Base-by-base conservation (phyloP, 108 stramenopile genomes). In the Stephanodiscus triporus region DNA sequence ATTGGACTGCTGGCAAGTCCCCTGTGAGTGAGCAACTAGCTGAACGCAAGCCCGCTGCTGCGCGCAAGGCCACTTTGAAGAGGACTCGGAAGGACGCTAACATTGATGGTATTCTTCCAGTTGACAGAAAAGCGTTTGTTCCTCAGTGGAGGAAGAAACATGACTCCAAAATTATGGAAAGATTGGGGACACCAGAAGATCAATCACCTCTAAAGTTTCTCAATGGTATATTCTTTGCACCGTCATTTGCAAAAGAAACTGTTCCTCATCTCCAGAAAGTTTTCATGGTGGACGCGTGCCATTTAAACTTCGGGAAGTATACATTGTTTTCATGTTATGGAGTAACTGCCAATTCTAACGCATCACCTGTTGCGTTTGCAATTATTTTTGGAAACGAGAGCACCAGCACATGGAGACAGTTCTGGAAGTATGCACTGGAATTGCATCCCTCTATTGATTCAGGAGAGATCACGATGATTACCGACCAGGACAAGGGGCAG, bases 361-460 rank as follows among this genome's bases (percentile, higher is more conserved):
- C 13, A 14, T 61, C 30, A 7, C 19, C 60, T 9, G 60, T 61
- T 26, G 24, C 30, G 0, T 61, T 61, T 34, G 30, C 60, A 20
- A 32, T 61, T n/a, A 61, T 32, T 9, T 61, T 61, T 61, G 60
- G 60, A 8, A 61, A 61, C 19, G 60, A 61, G 36, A 32, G 19
- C 14, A 13, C 14, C 11, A 8, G 7, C 1, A 34, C 32, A 4
- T 61, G 60, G 60, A 9, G 14, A 8, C 13, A 32, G 10, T 61
- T 61, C 19, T 30, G 60, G 27, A 61, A 61, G 14, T 61, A n/a
- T 61, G 9, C 30, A n/a, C 7, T 61, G 11, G 11, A 61, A 34
- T 29, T 32, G 13, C 60, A 61, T 36, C 60, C 60, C 13, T 30
- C 30, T 36, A 26, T 61, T 14, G 19, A 61, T 11, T 34, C 30